These are phyloP conservation scores for Pseudogymnoascus sp. DNA, from an alignment of 2,329 filamentous ascomycete species.

Conservation along the genomic window DNA sequence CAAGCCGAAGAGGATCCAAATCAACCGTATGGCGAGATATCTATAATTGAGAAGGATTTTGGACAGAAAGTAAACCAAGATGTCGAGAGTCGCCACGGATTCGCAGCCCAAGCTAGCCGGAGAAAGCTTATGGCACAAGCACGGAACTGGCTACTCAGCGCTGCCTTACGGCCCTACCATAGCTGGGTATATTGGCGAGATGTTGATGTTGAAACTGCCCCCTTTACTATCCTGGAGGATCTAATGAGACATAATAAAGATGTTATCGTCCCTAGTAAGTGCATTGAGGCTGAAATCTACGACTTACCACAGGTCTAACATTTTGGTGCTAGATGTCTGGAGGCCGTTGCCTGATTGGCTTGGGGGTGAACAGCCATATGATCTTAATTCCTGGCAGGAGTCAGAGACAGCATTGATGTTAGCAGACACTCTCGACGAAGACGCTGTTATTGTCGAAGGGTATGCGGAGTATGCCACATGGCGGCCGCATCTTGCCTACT, in stretches of 20 bases:
- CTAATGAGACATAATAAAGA: constrained; percentile 99
- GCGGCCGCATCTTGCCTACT: constrained; percentile 92
- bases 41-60: constrained; percentile 97
- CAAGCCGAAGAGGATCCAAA: constrained; percentile 73
- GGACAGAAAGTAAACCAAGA: constrained; percentile 97
- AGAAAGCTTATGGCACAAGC: constrained; percentile 98
- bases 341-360: constrained; percentile 98
- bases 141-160: constrained; percentile 91
- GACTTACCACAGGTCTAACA: constrained; percentile 18
- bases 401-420: constrained; percentile 92
- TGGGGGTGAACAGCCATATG: constrained; percentile 95
- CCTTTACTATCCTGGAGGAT: constrained; percentile 93
- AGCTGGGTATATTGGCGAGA: constrained; percentile 99
- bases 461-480: constrained; percentile 99
- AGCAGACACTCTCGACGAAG: constrained; percentile 91
- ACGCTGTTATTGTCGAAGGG: constrained; percentile 96
- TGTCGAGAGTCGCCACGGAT: constrained; percentile 93
- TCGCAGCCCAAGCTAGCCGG: constrained; percentile 86
- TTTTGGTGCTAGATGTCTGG: constrained; percentile 69
- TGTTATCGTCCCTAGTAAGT: constrained; percentile 93
- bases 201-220: constrained; percentile 95
- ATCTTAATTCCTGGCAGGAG: constrained; percentile 98
- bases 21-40: constrained; percentile 89
- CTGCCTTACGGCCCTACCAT: constrained; percentile 85
- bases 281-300: constrained; percentile 11